Conservation (phyloP, 495 filamentous ascomycete genomes). For the Opeltia flavorubescens region DNA sequence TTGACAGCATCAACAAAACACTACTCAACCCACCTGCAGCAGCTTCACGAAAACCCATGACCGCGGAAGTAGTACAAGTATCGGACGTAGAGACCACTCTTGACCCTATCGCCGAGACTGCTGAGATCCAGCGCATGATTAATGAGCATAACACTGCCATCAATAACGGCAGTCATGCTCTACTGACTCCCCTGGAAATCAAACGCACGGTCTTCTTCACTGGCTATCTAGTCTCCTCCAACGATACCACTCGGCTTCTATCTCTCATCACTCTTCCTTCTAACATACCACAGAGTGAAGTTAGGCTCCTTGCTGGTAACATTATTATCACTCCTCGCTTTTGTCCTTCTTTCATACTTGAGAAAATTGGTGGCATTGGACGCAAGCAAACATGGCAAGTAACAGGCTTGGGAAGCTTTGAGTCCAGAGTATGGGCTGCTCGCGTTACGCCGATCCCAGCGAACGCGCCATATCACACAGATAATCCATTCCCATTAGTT, state of each 20-base stretch:
- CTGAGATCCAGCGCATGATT: slow-evolving; percentile 78
- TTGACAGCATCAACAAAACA: slow-evolving; percentile 53
- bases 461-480: slow-evolving; percentile 51
- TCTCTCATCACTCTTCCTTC: slow-evolving; percentile 48
- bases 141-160: slow-evolving; percentile 62
- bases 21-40: slow-evolving; percentile 21
- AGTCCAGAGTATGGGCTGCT: slow-evolving; percentile 79
- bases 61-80: slow-evolving; percentile 76
- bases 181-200: slow-evolving; percentile 40
- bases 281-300: slow-evolving; percentile 41
- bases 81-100: slow-evolving; percentile 58
- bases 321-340: slow-evolving; percentile 76
- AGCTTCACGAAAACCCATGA: slow-evolving; percentile 43
- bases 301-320: slow-evolving; percentile 77
- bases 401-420: slow-evolving; percentile 54
- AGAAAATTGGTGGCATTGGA: slow-evolving; percentile 75
- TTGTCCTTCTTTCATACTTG: slow-evolving; percentile 48
- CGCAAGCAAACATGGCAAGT: slow-evolving; percentile 72
- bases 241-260: slow-evolving; percentile 56
- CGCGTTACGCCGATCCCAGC: slow-evolving; percentile 56
- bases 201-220: slow-evolving; percentile 85
- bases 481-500: slow-evolving; percentile 58
- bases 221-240: slow-evolving; percentile 68
- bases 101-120: slow-evolving; percentile 71
- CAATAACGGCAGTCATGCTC: slow-evolving; percentile 23